phyloP scores from a whole-genome alignment of 495 filamentous ascomycete species.

The Neurospora sp. region DNA sequence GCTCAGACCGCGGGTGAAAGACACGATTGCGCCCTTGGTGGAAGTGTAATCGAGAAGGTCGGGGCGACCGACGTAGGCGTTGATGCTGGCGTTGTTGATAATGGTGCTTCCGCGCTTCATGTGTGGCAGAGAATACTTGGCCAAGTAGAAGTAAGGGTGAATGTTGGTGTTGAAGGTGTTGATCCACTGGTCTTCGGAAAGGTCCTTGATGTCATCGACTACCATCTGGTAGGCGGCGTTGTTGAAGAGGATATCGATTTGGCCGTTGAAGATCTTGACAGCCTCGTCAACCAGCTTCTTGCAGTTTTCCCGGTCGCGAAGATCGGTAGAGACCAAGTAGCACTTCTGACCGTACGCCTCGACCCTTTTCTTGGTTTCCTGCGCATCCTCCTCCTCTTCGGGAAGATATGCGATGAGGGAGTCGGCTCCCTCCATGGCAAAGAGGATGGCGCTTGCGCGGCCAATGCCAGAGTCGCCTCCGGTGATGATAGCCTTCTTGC shows the following conservation, averaged over 20 bases:
- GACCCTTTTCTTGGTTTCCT: conserved; percentile 60
- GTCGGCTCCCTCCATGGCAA: conserved; percentile 75
- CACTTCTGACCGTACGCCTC: conserved; percentile 55
- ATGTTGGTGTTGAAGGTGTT: conserved; percentile 68
- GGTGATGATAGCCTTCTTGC: conserved; percentile 70
- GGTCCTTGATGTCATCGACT: conserved; percentile 57
- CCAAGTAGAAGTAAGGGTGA: conserved; percentile 62
- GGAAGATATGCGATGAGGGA: conserved; percentile 65
- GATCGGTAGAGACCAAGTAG: conserved; percentile 48
- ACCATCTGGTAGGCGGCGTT: conserved; percentile 73
- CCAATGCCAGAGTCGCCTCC: conserved; percentile 80
- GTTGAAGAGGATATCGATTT: conserved; percentile 69
- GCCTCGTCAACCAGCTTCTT: conserved; percentile 58
- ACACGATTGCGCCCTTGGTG: conserved; percentile 72
- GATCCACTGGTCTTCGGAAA: conserved; percentile 75
- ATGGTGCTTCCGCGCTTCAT: conserved; percentile 68
- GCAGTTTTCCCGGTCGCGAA: conserved; percentile 56
- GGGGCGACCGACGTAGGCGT: conserved; percentile 71
- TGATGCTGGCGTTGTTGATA: conserved; percentile 76
- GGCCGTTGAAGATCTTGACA: conserved; percentile 47
- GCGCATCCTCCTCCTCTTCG: conserved; percentile 66
- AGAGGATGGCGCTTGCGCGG: conserved; percentile 66
- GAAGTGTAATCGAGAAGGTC: conserved; percentile 82
- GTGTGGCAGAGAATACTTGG: conserved; percentile 69
- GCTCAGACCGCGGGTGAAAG: conserved; percentile 69